Conservation (phyloP, 257 asterid species). For the Euphrasia confusa region DNA sequence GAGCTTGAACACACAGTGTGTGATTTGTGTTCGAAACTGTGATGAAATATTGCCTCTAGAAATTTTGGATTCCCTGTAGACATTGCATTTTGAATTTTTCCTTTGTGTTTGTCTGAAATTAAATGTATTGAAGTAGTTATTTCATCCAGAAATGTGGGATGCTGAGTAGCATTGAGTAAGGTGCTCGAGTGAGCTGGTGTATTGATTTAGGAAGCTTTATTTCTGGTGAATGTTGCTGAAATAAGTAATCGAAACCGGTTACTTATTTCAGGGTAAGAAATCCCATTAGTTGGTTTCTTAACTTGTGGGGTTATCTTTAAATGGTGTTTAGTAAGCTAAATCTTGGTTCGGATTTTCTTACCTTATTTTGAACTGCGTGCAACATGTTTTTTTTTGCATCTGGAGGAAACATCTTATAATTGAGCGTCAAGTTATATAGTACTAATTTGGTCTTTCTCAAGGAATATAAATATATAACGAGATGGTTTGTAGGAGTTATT, state of each 20-base stretch:
- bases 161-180: constrained; percentile 5
- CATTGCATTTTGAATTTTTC: constrained; percentile 4
- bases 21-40: constrained; percentile 3
- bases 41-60: background rate
- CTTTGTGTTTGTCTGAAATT: constrained; percentile 6
- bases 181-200: constrained; percentile 15
- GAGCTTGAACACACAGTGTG: constrained; percentile 12
- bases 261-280: no score
- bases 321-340: background rate
- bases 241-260: background rate
- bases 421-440: background rate
- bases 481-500: background rate
- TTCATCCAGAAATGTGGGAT: constrained; percentile 8
- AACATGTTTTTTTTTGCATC: background rate
- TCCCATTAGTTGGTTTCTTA: background rate
- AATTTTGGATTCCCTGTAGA: constrained; percentile 9
- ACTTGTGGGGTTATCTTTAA: background rate
- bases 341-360: background rate
- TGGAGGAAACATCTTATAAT: background rate
- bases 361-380: constrained; percentile 4
- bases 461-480: no score
- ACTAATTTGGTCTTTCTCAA: no score
- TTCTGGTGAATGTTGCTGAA: background rate
- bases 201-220: constrained; percentile 22
- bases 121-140: background rate